Conservation (phyloP, 345 rosid species). For the Populus davidiana region DNA sequence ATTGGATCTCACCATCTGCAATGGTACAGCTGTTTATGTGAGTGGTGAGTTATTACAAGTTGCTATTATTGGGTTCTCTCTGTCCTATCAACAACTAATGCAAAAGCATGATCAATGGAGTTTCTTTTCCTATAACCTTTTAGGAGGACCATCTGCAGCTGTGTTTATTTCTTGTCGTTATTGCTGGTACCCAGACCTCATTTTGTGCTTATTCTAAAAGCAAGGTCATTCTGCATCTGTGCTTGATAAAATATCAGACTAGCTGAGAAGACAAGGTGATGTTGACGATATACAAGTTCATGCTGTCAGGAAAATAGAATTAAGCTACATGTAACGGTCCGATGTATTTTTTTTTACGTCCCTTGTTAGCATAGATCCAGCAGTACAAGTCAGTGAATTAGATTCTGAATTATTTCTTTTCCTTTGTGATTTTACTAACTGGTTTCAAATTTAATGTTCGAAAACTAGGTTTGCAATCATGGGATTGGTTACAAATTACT, state of each 20-base stretch:
- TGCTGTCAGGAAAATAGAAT: background rate
- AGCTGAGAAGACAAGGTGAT: too few relatives aligned
- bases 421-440: background rate
- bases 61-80: background rate
- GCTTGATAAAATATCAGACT: too few relatives aligned
- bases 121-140: too few relatives aligned
- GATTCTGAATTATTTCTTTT: background rate
- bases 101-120: too few relatives aligned
- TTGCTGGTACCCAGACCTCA: too few relatives aligned
- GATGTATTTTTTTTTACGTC: background rate
- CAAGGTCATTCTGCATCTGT: too few relatives aligned
- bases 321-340: background rate
- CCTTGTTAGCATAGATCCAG: background rate
- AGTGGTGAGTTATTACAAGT: background rate
- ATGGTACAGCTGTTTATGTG: background rate
- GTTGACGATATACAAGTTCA: too few relatives aligned
- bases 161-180: too few relatives aligned
- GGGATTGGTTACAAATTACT: slow-evolving; percentile 94
- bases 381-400: background rate
- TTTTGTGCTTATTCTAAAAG: too few relatives aligned
- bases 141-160: too few relatives aligned
- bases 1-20: background rate
- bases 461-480: slow-evolving; percentile 85
- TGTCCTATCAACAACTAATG: background rate
- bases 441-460: background rate